Evolutionary conservation across 345 rosid genomes (phyloP), one percentile per base, ranked within the genome.

Genomic region (Lepidium aucheri): DNA sequence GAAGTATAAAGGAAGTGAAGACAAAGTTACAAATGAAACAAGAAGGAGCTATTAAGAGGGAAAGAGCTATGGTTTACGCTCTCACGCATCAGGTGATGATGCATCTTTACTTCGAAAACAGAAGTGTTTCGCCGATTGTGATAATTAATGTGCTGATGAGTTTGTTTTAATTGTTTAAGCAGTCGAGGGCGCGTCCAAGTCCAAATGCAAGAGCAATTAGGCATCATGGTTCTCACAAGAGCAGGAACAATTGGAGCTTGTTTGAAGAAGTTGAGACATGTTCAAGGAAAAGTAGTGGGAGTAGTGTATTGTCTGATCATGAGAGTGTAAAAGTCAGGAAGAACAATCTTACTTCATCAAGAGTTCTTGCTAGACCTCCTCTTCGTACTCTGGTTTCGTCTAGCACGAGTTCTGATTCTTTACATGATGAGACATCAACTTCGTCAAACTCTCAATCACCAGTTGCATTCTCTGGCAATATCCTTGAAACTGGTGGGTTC

Each of bases 21-120:
- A 56, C 83, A 2, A 89, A 91, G 83, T 71, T 85, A 53, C 84
- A 83, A 32, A 65, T 82, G 86, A 91, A 80, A 77, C 95, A 80
- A 73, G 89, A 87, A 84, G 98, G 83, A 65, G 84, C 83, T 57
- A 77, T 90, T 34, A 92, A 92, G 84, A 90, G 98, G 73, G 97
- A 93, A 66, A 86, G 98, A 79, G 94, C 96, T 63, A 81, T 74
- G 77, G 92, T 89, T 9, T 89, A 92, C 49, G 71, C 84, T 18
- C 72, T 80, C 59, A 81, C 82, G 20, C 83, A 89, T 76, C 84
- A 82, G 93, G 98, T 86, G 53, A 47, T 16, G 47, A 28, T 55
- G 8, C 20, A 14, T 18, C 8, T 55, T 54, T 35, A 28, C 32
- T 28, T 28, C 1, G 7, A 17, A 10, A 82, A 70, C 61, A 28